Base-by-base conservation (phyloP, 306 rosid species). In the Nissolia schottii region DNA sequence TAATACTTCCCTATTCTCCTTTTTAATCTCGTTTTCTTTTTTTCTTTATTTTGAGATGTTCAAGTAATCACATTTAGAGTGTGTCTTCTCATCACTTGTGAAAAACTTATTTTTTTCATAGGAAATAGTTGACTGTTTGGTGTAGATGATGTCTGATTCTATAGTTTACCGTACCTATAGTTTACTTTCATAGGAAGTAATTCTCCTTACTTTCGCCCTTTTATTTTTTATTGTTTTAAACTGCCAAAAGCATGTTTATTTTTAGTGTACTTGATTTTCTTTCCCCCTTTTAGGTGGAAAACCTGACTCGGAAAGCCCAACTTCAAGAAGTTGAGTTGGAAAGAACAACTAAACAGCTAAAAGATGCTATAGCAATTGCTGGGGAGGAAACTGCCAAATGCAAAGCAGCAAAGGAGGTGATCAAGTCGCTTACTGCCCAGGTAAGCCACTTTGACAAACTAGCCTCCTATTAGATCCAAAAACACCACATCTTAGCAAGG, bases 331-430 rank as follows among this genome's bases (percentile, higher is more conserved):
- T 86, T 64, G 98, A 94, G 81, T 81, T 94, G 82, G 98, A 94
- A 85, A 86, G 95, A 84, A 87, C 90, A 67, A 83, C 92, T 67
- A 94, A 91, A 78, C 97, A 91, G 82, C 87, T 94, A 58, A 94
- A 94, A 80, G 98, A 94, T 80, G 98, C 96, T 73, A 81, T 83
- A 80, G 88, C 92, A 75, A 85, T 89, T 79, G 96, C 96, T 15
- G 94, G 84, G 71, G 98, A 88, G 62, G 98, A 91, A 88, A 81
- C 96, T 82, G 85, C 88, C 71, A 91, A 83, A 82, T 89, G 97
- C 83, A 94, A 89, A 82, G 95, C 89, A 20, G 98, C 98, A 76
- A 94, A 94, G 83, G 98, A 94, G 85, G 98, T 94, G 80, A 94
- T 89, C 85, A 92, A 89, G 82, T 94, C 98, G 1, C 98, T 94